phyloP scores from a whole-genome alignment of 2,329 filamentous ascomycete genomes.

The Bipolaris bicolor region DNA sequence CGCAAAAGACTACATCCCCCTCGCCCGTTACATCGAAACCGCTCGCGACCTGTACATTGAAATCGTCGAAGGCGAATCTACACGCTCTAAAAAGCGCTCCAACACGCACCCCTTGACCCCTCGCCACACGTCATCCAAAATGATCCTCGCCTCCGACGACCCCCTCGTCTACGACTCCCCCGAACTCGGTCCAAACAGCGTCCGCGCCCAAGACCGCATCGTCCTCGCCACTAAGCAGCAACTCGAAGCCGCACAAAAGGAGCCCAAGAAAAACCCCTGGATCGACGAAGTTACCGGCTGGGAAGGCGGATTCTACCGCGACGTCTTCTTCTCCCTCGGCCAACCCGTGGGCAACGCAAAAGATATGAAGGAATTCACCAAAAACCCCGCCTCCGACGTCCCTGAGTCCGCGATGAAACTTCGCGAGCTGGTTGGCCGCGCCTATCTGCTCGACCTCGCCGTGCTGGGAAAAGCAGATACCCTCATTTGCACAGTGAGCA shows the following conservation, averaged over 20 bases:
- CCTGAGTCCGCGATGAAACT: constrained; percentile 64
- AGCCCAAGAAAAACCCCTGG: constrained; percentile 56
- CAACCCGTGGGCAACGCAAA: constrained; percentile 40
- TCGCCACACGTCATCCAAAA: constrained; percentile 44
- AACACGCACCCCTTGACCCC: constrained; percentile 13
- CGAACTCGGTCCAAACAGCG: constrained; percentile 62
- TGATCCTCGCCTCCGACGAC: constrained; percentile 81
- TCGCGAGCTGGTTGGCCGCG: constrained; percentile 76
- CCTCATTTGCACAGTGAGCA: constrained; percentile 78
- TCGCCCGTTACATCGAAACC: constrained; percentile 69
- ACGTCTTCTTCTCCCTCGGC: constrained; percentile 82
- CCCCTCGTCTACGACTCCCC: constrained; percentile 72
- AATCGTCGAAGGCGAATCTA: constrained; percentile 36
- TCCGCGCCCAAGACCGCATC: constrained; percentile 76
- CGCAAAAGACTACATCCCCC: constrained; percentile 76
- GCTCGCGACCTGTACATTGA: constrained; percentile 62
- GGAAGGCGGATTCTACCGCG: constrained; percentile 85
- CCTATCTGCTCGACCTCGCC: constrained; percentile 80
- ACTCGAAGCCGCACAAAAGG: constrained; percentile 48
- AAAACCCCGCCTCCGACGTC: constrained; percentile 14
- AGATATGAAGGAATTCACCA: constrained; percentile 29
- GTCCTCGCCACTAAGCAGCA: constrained; percentile 70
- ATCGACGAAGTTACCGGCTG: constrained; percentile 80
- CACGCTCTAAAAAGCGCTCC: constrained; percentile 2
- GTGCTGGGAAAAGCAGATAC: constrained; percentile 73